Conservation (phyloP, 2,329 filamentous ascomycete species). For the Fusarium globosum region DNA sequence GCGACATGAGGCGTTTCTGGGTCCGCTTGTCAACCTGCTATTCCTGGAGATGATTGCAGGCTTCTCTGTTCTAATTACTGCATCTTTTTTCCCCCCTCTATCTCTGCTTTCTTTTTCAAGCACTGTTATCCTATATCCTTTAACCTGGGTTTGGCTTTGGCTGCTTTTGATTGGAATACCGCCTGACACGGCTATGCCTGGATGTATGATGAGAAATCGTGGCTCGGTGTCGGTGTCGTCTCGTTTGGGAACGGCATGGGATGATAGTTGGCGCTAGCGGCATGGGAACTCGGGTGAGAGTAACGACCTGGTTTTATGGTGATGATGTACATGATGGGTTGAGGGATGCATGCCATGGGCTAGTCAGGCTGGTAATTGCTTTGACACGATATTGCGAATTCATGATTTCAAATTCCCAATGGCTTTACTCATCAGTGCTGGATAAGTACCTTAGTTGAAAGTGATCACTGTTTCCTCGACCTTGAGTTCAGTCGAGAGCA, state of each 20-base stretch:
- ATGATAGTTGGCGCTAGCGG: conserved; percentile 6
- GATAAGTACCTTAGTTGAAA: neutral
- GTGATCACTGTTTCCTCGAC: neutral
- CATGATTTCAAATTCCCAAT: conserved; percentile 27
- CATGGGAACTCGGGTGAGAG: conserved; percentile 12
- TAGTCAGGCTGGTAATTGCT: conserved; percentile 34
- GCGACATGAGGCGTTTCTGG: conserved; percentile 42
- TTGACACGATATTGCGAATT: conserved; percentile 34
- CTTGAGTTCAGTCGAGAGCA: neutral
- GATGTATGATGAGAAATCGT: conserved; percentile 19
- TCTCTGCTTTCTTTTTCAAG: neutral
- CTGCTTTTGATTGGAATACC: conserved; percentile 23
- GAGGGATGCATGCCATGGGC: conserved; percentile 8
- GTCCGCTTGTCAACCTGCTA: conserved; percentile 23
- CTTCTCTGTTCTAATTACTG: conserved; percentile 10
- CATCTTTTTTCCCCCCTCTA: neutral
- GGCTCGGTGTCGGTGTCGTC: conserved; percentile 1
- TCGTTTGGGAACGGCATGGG: conserved; percentile 12
- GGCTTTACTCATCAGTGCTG: neutral
- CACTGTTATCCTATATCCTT: conserved; percentile 20
- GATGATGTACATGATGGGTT: conserved; percentile 25
- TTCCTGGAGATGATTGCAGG: conserved; percentile 10
- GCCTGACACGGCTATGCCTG: conserved; percentile 14
- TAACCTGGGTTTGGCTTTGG: neutral
- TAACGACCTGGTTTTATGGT: conserved; percentile 19